Base-by-base conservation (phyloP, 805 yeast genomes). In the Hanseniaspora pseudoguilliermondii region DNA sequence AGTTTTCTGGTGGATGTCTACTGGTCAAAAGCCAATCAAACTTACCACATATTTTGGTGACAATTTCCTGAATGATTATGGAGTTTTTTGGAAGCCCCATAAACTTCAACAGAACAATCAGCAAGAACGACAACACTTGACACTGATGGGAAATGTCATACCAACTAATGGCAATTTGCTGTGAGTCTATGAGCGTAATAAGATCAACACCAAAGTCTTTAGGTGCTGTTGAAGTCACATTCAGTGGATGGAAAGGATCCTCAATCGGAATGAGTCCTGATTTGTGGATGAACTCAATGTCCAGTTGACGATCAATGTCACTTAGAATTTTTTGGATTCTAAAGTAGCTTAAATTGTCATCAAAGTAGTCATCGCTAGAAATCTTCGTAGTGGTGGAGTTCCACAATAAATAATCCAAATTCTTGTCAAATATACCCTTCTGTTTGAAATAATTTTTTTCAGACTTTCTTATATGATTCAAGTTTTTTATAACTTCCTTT, bases 61-160 rank as follows among this genome's bases (percentile, higher is more conserved):
- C 69, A 2, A 68, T 69, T 57, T 68, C 69, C 54, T 68, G 71
- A 18, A 68, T 60, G 2, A 64, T 63, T 6, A 59, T 62, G 0
- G 70, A 67, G 55, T 65, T 66, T 54, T 64, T 67, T 18, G 70
- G 69, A 16, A 68, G 59, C 32, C 70, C 69, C 25, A 68, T 56
- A 16, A 68, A 57, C 50, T 67, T 68, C 44, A 67, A 57, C 27
- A 67, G 51, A 11, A 67, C 70, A 36, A 67, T 67, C 11, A 68
- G 50, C 25, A 67, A 57, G 47, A 67, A 67, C 0, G 71, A 68
- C 15, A 68, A 59, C 1, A 66, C 71, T 59, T 68, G 71, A 1
- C 70, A 66, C 54, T 68, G 71, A 57, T 68, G 71, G 4, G 71
- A 67, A 16, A 68, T 68, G 54, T 68, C 71, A 57, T 68, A 68